Evolutionary conservation across 2,329 filamentous ascomycete genomes (phyloP), one percentile per base, ranked within the genome.

Genomic region (Colletotrichum somersetense): DNA sequence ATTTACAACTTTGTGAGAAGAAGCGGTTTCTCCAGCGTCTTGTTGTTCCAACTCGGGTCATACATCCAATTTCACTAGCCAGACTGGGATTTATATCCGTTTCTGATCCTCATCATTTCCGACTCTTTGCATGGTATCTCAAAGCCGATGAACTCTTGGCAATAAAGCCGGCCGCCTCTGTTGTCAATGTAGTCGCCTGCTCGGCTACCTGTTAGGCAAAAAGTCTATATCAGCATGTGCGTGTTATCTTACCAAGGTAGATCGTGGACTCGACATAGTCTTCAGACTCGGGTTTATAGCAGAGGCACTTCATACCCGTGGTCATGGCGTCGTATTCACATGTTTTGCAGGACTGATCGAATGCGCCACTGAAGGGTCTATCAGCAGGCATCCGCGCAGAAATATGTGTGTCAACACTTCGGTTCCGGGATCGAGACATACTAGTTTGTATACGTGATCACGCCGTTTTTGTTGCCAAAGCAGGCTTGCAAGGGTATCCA

Each of bases 401-500:
- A 18, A 20, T 35, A 35, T 26, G 1, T 20, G 11, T 2, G 6
- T 2, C 12, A 3, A 8, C 55, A 40, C 6, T 1, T 16, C 11
- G 18, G 8, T 12, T 23, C 5, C 5, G 5, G 2, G 12, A 52
- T 7, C 3, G 1, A 18, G 16, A 12, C 46, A 40, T 42, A 62
- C 61, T 62, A 20, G 52, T 35, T 62, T 12, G 14, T 16, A 33
- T 52, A 62, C 3, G 35, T 38, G 1, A 53, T 52, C 5, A 26
- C 5, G 3, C 61, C 46, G n/a, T 52, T 6, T 5, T 10, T 26
- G 46, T 62, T 62, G 4, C n/a, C 33, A 38, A 62, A 42, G 18
- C 61, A 62, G 18, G 42, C 46, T 16, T 35, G 3, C 61, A 53
- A 33, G 12, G 61, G 61, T 23, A 62, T 52, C 46, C 61, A 63